Base-by-base conservation (phyloP, 192 early-diverging fungal genomes). In the Phycomyces nitens region DNA sequence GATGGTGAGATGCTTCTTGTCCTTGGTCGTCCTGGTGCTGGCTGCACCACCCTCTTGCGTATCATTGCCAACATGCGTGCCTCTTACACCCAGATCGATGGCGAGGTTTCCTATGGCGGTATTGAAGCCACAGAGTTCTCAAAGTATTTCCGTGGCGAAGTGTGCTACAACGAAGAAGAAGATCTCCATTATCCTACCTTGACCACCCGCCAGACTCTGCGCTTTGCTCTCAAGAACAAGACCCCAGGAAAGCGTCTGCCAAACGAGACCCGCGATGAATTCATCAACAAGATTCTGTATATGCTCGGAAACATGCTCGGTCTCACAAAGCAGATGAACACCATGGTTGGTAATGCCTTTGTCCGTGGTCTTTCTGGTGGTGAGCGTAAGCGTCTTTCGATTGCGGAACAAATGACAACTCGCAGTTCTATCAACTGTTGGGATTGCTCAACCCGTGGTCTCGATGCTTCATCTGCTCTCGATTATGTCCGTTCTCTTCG, bases 381-480 rank as follows among this genome's bases (percentile, higher is more conserved):
- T 50, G 88, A 90, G 65, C 82, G 84, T 69, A 87, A 87, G 73
- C 88, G 88, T 64, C 83, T 88, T 26, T 86, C 84, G 10, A 90
- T 88, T 66, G 86, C 87, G 5, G 87, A 89, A 69, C 87, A 89
- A 62, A 83, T 89, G 57, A 84, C 85, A 10, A 79, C 79, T 8
- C 75, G 82, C 44, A 72, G 77, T 12, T 64, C 81, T n/a, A 68
- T 89, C 65, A 83, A 86, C 47, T 73, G 84, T 44, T 89, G 86
- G 86, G 88, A 89, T 56, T 81, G 85, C 20, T 82, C 83, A 60
- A 93, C 91, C 8, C 80, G 81, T 34, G 91, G 91, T 49, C 77
- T 93, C 53, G 91, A 93, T 71, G 82, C 88, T 15, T 88, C 87
- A 58, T 88, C 86, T 1, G 87, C 91, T 44, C 78, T 93, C 9